Evolutionary conservation across 2,329 filamentous ascomycete genomes (phyloP).

Genomic region (Teratosphaeria epicoccoides): DNA sequence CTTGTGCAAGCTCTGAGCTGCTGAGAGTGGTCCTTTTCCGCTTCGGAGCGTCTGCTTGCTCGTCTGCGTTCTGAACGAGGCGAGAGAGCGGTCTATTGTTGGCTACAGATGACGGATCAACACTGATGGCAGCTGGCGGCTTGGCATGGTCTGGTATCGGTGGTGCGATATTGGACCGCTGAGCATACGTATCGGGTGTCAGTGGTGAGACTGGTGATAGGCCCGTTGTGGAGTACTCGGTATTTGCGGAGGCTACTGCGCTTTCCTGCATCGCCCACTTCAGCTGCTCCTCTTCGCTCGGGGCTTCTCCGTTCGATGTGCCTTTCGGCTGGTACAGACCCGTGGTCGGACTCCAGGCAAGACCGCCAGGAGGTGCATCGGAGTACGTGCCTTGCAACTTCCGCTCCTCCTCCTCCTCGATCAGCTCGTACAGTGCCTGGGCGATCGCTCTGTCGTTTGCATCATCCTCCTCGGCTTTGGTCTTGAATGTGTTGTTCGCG

Average conservation of each 20-base stretch:
- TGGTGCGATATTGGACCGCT: background rate
- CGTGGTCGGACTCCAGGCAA: slow-evolving; percentile 27
- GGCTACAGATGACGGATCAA: background rate
- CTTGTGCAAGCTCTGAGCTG: background rate
- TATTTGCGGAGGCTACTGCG: slow-evolving; percentile 1
- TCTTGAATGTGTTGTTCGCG: slow-evolving; percentile 64
- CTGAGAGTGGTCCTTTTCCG: background rate
- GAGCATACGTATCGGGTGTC: background rate
- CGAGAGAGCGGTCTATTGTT: background rate
- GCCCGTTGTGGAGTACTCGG: background rate
- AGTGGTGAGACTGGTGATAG: slow-evolving; percentile 10
- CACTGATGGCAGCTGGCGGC: background rate
- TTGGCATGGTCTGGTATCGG: background rate
- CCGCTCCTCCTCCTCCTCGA: slow-evolving; percentile 61
- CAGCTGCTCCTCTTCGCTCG: slow-evolving; percentile 28
- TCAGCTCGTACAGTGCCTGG: slow-evolving; percentile 73
- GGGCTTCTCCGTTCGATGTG: slow-evolving; percentile 1
- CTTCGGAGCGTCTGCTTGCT: background rate
- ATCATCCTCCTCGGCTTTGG: slow-evolving; percentile 75
- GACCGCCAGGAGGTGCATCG: slow-evolving; percentile 39
- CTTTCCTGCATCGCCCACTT: slow-evolving; percentile 28
- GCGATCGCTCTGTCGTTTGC: slow-evolving; percentile 82
- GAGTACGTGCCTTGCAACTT: slow-evolving; percentile 42
- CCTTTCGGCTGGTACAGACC: slow-evolving; percentile 23
- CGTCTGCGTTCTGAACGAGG: background rate